Base-by-base conservation (phyloP, 441 rosid genomes). In the Erodium trifolium region DNA sequence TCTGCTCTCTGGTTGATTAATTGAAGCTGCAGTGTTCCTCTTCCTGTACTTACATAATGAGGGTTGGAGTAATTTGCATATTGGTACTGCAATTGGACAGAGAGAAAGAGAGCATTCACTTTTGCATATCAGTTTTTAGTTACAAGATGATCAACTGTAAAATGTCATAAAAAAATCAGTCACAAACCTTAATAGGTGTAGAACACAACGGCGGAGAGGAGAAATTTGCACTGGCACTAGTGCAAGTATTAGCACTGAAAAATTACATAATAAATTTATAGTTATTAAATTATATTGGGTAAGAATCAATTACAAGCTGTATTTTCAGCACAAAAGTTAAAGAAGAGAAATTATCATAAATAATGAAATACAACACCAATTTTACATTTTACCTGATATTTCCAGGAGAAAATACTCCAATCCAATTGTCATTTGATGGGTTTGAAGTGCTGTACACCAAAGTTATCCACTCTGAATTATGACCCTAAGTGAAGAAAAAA, bases 361-460 rank as follows among this genome's bases (percentile, higher is more conserved):
- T 23, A 17, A 43, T 23, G 59, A 11, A 71, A 70, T 6, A 16
- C 27, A 63, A 51, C 55, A 13, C 47, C 41, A 3, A 47, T 45
- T 47, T 47, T n/a, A 13, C 53, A 47, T 11, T 57, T 68, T 73
- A 89, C 98, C 86, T 89, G 83, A 92, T 86, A 77, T 89, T 82
- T 49, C 89, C 88, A 27, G 98, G 96, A 71, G 98, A 92, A 79
- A 92, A 89, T 63, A 92, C 94, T 72, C 89, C 98, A 76, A 92
- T 86, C 94, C 98, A 92, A 70, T 92, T 93, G 79, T 81, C 90
- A 75, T 67, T 67, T 13, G 91, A 84, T 53, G 96, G 94, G 68
- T 74, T 77, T 10, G 82, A 82, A 73, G 79, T 80, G 67, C 72
- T 66, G 68, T 75, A 88, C 53, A 83, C 81, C 67, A 92, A 79